Evolutionary conservation across 2,329 filamentous ascomycete genomes (phyloP).

Genomic region (Cercospora beticola): DNA sequence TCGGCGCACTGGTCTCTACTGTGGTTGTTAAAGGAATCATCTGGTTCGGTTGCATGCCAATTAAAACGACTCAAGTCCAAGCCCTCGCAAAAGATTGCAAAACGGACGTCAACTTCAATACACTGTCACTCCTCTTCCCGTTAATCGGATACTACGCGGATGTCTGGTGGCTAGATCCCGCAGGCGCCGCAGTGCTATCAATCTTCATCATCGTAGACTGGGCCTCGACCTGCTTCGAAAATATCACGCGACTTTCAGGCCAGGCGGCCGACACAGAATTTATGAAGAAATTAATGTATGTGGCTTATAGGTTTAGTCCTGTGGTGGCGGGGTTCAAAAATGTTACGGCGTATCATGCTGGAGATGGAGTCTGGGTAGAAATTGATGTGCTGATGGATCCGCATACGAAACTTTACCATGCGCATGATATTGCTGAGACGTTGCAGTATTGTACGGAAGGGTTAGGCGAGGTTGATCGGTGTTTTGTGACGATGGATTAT

Average conservation of each 20-base stretch:
- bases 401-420: slow-evolving; percentile 52
- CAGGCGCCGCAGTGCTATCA: slow-evolving; percentile 62
- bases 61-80: slow-evolving; percentile 65
- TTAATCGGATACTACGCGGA: slow-evolving; percentile 59
- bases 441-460: slow-evolving; percentile 63
- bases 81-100: slow-evolving; percentile 64
- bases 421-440: slow-evolving; percentile 63
- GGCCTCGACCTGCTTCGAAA: slow-evolving; percentile 58
- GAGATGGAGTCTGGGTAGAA: slow-evolving; percentile 64
- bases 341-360: slow-evolving; percentile 58
- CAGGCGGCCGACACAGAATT: slow-evolving; percentile 54
- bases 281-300: slow-evolving; percentile 58
- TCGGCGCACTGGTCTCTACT: slow-evolving; percentile 58
- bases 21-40: slow-evolving; percentile 61
- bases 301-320: slow-evolving; percentile 51
- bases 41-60: slow-evolving; percentile 58
- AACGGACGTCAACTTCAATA: slow-evolving; percentile 65
- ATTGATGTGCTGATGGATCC: slow-evolving; percentile 60
- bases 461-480: slow-evolving; percentile 53
- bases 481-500: slow-evolving; percentile 55
- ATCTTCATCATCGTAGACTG: slow-evolving; percentile 70
- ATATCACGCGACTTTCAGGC: slow-evolving; percentile 60
- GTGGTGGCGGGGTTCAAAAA: slow-evolving; percentile 41
- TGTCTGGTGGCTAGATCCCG: slow-evolving; percentile 67
- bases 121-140: slow-evolving; percentile 62